These are phyloP conservation scores for Penicillium daleae DNA, from an alignment of 495 filamentous ascomycete species.

Conservation along the genomic window DNA sequence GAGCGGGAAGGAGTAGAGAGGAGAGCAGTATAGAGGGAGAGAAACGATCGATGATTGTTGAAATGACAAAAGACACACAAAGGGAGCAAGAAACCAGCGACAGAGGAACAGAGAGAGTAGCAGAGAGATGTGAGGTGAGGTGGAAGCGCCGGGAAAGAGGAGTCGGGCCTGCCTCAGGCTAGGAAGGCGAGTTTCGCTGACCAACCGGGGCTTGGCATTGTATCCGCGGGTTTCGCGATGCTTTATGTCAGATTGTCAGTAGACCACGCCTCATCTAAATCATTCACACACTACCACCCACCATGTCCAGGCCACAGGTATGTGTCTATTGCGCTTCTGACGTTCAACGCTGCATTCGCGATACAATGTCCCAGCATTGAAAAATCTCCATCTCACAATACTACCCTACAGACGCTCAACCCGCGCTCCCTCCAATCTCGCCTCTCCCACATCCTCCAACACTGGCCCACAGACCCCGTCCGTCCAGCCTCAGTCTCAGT, in stretches of 20 bases:
- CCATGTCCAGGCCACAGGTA: constrained; percentile 40
- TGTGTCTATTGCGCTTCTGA: neutral
- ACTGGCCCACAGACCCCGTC: constrained; percentile 78
- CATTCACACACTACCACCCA: constrained; percentile 7
- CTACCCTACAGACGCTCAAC: constrained; percentile 36
- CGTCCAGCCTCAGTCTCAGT: constrained; percentile 75
- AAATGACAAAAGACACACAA: constrained; percentile 21
- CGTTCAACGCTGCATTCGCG: neutral
- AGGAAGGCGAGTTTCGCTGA: constrained; percentile 2
- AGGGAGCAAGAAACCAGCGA: constrained; percentile 14
- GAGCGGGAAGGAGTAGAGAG: constrained; percentile 34
- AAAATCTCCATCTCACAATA: constrained; percentile 16
- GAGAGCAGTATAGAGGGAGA: constrained; percentile 28
- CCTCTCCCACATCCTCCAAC: constrained; percentile 57
- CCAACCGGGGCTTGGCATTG: neutral
- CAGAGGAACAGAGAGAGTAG: neutral
- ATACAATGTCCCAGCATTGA: neutral
- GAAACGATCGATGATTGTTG: constrained; percentile 21
- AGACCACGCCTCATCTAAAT: neutral
- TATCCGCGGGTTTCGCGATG: neutral
- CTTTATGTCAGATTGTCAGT: constrained; percentile 4
- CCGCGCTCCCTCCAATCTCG: constrained; percentile 63
- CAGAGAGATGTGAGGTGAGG: constrained; percentile 24
- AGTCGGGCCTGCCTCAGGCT: constrained; percentile 28
- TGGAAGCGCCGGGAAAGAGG: constrained; percentile 30